phyloP scores from a whole-genome alignment of 371 early-diverging fungal species.

The Actinomortierella ambigua region DNA sequence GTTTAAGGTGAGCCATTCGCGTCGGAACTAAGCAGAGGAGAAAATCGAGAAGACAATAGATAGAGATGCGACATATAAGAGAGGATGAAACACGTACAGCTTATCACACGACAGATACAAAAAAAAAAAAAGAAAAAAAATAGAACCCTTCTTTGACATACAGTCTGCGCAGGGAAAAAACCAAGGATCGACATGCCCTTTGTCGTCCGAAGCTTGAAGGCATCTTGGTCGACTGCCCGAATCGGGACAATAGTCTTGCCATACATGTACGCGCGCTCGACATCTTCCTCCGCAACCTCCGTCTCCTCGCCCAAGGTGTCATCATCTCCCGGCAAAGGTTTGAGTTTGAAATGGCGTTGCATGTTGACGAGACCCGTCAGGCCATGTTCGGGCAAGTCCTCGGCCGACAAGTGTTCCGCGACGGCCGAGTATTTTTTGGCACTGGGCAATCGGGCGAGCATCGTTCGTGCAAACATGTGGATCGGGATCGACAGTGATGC shows the following conservation, averaged over 20 bases:
- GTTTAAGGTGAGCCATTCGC: conserved; percentile 61
- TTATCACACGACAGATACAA: background rate
- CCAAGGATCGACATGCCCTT: conserved; percentile 69
- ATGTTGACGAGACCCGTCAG: conserved; percentile 53
- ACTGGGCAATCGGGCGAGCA: conserved; percentile 51
- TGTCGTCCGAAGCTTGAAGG: conserved; percentile 55
- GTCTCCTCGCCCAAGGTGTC: conserved; percentile 24
- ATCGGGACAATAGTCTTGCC: conserved; percentile 74
- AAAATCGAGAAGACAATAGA: conserved; percentile 1
- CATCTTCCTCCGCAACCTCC: conserved; percentile 51
- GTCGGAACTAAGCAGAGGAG: conserved; percentile 52
- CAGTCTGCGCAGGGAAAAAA: conserved; percentile 51
- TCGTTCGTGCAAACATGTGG: conserved; percentile 62
- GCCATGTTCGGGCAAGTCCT: conserved; percentile 24
- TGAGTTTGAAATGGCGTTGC: conserved; percentile 52
- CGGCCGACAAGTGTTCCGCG: conserved; percentile 45
- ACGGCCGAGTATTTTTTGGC: conserved; percentile 66
- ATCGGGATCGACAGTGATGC: conserved; percentile 56
- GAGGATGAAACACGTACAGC: background rate
- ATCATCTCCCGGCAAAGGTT: conserved; percentile 42
- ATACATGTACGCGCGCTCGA: conserved; percentile 69
- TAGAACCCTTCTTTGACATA: conserved; percentile 46
- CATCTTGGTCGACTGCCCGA: conserved; percentile 61
- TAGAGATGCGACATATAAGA: background rate
- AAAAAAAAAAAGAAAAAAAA: conserved; percentile 12